Evolutionary conservation across 192 early-diverging fungal species (phyloP).

Genomic region (Linnemannia hyalina): DNA sequence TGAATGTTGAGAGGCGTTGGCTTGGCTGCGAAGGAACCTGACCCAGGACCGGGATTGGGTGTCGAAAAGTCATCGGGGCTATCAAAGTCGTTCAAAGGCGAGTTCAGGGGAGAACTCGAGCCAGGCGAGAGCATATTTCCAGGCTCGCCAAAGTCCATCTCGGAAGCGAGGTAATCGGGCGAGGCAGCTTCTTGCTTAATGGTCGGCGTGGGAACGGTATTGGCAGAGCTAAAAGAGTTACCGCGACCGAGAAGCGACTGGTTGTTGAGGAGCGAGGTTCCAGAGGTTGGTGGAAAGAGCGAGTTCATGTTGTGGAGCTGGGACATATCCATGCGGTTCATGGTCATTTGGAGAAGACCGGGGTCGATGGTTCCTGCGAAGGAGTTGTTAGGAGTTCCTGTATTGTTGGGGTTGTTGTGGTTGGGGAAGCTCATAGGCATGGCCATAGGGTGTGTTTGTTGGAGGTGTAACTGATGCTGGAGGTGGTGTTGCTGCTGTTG

Average conservation of each 20-base stretch:
- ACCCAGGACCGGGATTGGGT: constrained; percentile 1
- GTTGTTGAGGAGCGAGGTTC: constrained; percentile 7
- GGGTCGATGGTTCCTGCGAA: constrained; percentile 33
- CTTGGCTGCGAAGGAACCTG: constrained; percentile 15
- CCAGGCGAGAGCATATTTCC: constrained; percentile 45
- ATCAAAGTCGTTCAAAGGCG: constrained; percentile 52
- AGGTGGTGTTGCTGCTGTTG: constrained; percentile 20
- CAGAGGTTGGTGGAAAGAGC: constrained; percentile 9
- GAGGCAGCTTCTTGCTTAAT: constrained; percentile 49
- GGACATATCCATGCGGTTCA: constrained; percentile 43
- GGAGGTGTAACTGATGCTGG: constrained; percentile 19
- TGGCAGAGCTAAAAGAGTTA: not conserved
- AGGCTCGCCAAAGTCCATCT: constrained; percentile 49
- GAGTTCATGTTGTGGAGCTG: constrained; percentile 39
- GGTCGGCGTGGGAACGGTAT: not conserved
- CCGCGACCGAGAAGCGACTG: constrained; percentile 18
- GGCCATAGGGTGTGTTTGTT: constrained; percentile 29
- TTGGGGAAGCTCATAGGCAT: constrained; percentile 20
- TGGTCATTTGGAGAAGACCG: constrained; percentile 23
- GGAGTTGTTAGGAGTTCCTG: constrained; percentile 29
- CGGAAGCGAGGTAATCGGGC: constrained; percentile 28
- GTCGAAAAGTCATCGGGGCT: constrained; percentile 40
- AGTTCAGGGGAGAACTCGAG: constrained; percentile 34
- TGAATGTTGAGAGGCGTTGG: constrained; percentile 27
- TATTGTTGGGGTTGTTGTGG: constrained; percentile 11